A percentile compares a stretch with the other conserved stretches of the same genome.
Evolutionary conservation across 2,329 filamentous ascomycete genomes (phyloP).

Genomic region (Blastomyces parvus): DNA sequence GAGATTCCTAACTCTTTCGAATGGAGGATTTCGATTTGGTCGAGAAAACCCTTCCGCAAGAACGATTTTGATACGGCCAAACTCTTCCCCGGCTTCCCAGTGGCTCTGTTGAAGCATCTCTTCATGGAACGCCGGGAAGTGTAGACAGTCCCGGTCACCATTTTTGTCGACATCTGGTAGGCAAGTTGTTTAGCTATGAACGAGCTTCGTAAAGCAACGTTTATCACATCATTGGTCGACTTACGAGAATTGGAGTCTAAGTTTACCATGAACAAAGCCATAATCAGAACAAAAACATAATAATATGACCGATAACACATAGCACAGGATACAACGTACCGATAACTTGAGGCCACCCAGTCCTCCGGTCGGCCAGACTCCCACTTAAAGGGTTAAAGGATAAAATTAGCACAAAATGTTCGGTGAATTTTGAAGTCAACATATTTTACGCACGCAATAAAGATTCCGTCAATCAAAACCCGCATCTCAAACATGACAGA

Average conservation of each 20-base stretch:
- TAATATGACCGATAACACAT: not conserved
- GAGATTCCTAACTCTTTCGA: constrained; percentile 61
- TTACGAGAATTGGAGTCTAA: constrained; percentile 31
- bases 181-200: constrained; percentile 5
- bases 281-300: not conserved
- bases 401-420: not conserved
- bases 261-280: not conserved
- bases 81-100: constrained; percentile 62
- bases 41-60: constrained; percentile 63
- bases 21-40: constrained; percentile 38
- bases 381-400: constrained; percentile 35
- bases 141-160: constrained; percentile 52
- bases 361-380: constrained; percentile 44
- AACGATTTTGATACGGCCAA: constrained; percentile 66
- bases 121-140: constrained; percentile 62
- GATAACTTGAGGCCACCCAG: constrained; percentile 46
- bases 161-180: constrained; percentile 41
- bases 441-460: constrained; percentile 46
- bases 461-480: constrained; percentile 58
- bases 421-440: too few relatives aligned
- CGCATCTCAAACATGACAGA: constrained; percentile 54
- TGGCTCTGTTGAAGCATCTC: constrained; percentile 59
- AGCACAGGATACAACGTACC: constrained; percentile 29
- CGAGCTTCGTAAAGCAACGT: constrained; percentile 21
- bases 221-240: constrained; percentile 20